Evolutionary conservation across 805 yeast genomes (phyloP).

Genomic region (Metschnikowia cerradonensis): DNA sequence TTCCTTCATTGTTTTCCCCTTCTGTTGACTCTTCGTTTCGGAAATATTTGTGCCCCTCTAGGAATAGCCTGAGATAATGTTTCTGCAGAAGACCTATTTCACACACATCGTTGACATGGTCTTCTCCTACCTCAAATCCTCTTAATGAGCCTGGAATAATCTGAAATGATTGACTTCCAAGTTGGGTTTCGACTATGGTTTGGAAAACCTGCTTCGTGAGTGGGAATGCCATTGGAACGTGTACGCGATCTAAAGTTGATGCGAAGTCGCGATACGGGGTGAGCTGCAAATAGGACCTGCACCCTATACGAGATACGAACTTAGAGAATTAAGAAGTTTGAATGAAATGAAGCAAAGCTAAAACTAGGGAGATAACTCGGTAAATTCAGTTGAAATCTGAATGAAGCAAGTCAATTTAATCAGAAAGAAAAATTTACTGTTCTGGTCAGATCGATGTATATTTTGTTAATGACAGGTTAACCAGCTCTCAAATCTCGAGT

Average conservation of each 20-base stretch:
- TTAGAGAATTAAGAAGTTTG: neutral
- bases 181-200: neutral
- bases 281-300: neutral
- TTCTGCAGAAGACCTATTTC: conserved; percentile 33
- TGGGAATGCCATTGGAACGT: conserved; percentile 4
- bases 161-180: conserved; percentile 7
- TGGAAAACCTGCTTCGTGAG: conserved; percentile 4
- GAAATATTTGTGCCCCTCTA: conserved; percentile 24
- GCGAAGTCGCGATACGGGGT: neutral
- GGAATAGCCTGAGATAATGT: conserved; percentile 28
- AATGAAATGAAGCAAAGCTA: too few relatives aligned
- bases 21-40: neutral
- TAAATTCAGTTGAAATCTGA: too few relatives aligned
- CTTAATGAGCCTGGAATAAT: neutral
- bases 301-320: neutral
- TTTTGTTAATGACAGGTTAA: too few relatives aligned
- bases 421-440: too few relatives aligned
- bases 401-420: too few relatives aligned
- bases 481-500: too few relatives aligned
- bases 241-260: neutral
- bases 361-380: too few relatives aligned
- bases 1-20: too few relatives aligned
- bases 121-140: neutral
- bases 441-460: too few relatives aligned
- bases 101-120: conserved; percentile 11